These are phyloP conservation scores for Tricladium varicosporioides DNA, from an alignment of 2,329 filamentous ascomycete genomes.

Conservation along the genomic window DNA sequence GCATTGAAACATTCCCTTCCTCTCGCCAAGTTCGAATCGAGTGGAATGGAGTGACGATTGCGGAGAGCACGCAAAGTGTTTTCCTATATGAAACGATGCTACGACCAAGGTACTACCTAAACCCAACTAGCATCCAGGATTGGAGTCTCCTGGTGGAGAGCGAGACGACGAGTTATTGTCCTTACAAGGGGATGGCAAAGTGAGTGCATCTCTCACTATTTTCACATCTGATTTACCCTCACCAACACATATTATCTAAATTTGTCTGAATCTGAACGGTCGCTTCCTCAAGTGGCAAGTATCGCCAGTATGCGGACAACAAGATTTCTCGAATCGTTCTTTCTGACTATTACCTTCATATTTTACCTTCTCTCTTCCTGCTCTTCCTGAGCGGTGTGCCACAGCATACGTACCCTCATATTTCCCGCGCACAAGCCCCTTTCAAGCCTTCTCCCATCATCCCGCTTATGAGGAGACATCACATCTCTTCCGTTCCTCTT, in stretches of 20 bases:
- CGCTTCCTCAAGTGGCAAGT: too few species aligned
- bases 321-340: too few species aligned
- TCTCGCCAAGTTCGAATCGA: slow-evolving; percentile 51
- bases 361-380: too few species aligned
- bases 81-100: slow-evolving; percentile 62
- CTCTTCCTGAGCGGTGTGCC: too few species aligned
- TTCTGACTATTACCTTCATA: too few species aligned
- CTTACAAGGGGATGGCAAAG: slow-evolving; percentile 65
- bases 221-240: not conserved
- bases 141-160: slow-evolving; percentile 45
- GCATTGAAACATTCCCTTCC: slow-evolving; percentile 59
- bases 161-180: slow-evolving; percentile 54
- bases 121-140: slow-evolving; percentile 8
- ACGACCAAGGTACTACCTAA: slow-evolving; percentile 54
- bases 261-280: too few species aligned
- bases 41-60: slow-evolving; percentile 44
- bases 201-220: slow-evolving; percentile 38
- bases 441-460: too few species aligned
- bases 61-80: slow-evolving; percentile 42
- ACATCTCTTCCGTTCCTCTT: too few species aligned
- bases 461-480: too few species aligned
- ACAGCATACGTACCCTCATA: not conserved
- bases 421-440: too few species aligned
- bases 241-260: too few species aligned
- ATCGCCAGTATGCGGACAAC: too few species aligned